Evolutionary conservation across 768 basidiomycete genomes (phyloP).

Genomic region (Punctularia strigosozonata): DNA sequence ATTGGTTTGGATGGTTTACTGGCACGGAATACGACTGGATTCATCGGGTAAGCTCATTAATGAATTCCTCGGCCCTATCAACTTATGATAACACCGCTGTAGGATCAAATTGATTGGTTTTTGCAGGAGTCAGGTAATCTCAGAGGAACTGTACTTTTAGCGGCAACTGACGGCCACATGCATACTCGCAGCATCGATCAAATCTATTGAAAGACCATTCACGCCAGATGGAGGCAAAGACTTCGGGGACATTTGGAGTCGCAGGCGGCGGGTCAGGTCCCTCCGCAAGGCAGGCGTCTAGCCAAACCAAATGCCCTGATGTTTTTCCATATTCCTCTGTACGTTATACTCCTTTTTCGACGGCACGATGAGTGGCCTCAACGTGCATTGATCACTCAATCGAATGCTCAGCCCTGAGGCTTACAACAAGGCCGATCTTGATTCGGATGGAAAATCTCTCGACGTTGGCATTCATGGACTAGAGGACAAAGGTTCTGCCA

Average conservation of each 20-base stretch:
- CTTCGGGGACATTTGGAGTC: constrained; percentile 52
- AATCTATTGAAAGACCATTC: constrained; percentile 75
- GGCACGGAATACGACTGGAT: constrained; percentile 82
- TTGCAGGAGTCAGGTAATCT: constrained; percentile 56
- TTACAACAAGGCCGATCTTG: constrained; percentile 56
- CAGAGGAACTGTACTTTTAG: too few species aligned
- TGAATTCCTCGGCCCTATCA: neutral
- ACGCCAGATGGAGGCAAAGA: constrained; percentile 65
- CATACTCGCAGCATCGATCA: constrained; percentile 26
- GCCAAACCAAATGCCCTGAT: constrained; percentile 93
- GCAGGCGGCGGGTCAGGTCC: constrained; percentile 45
- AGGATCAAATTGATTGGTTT: constrained; percentile 89
- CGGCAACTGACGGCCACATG: too few species aligned
- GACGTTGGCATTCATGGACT: constrained; percentile 56
- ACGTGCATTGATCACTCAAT: constrained; percentile 1
- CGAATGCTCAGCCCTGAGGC: constrained; percentile 50
- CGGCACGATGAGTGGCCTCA: neutral
- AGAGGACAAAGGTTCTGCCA: constrained; percentile 51
- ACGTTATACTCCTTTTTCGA: constrained; percentile 14
- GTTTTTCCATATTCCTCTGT: constrained; percentile 98
- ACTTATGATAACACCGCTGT: neutral
- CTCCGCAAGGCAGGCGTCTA: constrained; percentile 40
- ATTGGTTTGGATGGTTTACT: constrained; percentile 53
- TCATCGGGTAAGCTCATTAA: constrained; percentile 34
- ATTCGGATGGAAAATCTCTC: constrained; percentile 48